Percentiles rank a stretch among this genome's conserved stretches.
Evolutionary conservation across 441 rosid species (phyloP).

Genomic region (Mallotus japonicus): DNA sequence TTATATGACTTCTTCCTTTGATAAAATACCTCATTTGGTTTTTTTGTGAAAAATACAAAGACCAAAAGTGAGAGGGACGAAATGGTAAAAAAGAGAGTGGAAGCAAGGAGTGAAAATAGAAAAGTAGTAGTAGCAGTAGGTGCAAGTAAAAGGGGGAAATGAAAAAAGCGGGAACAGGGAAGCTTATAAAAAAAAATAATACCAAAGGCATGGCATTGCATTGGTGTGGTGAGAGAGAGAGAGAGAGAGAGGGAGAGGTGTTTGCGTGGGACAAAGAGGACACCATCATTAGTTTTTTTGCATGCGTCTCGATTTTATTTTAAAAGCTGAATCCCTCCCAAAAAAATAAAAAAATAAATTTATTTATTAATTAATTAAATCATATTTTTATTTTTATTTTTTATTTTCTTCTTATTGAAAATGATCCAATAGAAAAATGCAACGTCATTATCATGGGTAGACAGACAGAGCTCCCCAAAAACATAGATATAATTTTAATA

Average conservation of each 20-base stretch:
- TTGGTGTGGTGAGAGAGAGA: not conserved
- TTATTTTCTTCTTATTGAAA: not conserved
- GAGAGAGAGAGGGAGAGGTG: slow-evolving; percentile 23
- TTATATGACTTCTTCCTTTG: too few species aligned
- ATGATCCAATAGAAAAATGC: slow-evolving; percentile 8
- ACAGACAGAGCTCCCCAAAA: not conserved
- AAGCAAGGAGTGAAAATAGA: too few species aligned
- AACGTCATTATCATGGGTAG: slow-evolving; percentile 12
- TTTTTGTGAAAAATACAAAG: not conserved
- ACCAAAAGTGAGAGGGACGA: not conserved
- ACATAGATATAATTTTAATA: too few species aligned
- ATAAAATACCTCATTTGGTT: too few species aligned
- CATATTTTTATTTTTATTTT: not conserved
- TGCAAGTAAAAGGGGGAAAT: not conserved
- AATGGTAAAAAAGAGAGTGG: slow-evolving; percentile 12
- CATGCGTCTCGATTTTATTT: slow-evolving; percentile 75
- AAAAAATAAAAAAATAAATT: not conserved
- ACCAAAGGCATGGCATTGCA: slow-evolving; percentile 28
- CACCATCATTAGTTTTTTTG: slow-evolving; percentile 70
- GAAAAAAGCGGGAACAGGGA: slow-evolving; percentile 27
- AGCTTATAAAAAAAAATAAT: slow-evolving; percentile 32
- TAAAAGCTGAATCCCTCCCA: slow-evolving; percentile 30
- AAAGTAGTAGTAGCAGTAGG: too few species aligned
- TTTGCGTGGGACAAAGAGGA: slow-evolving; percentile 66
- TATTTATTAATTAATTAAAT: not conserved